Percentiles rank a stretch among this genome's conserved stretches.
Evolutionary conservation across 192 early-diverging fungal species (phyloP).

Genomic region (Pilobolus umbonatus): DNA sequence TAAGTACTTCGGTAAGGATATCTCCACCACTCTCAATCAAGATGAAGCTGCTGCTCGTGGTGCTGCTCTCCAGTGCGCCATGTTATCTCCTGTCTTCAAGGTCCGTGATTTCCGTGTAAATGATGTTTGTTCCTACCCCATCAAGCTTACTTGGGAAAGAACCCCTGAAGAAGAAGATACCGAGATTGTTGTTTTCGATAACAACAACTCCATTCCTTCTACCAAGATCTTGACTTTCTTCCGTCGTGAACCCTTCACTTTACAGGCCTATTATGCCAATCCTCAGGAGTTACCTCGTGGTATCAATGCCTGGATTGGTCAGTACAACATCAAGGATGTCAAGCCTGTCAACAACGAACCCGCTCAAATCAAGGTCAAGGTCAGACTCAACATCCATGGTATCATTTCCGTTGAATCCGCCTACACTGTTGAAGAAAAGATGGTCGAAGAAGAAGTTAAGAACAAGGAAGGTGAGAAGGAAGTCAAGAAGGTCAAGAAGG

Average conservation of each 20-base stretch:
- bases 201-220: constrained; percentile 82
- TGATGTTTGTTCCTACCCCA: constrained; percentile 86
- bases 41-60: constrained; percentile 97
- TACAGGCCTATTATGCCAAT: constrained; percentile 76
- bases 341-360: constrained; percentile 58
- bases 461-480: constrained; percentile 59
- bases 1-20: constrained; percentile 84
- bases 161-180: constrained; percentile 72
- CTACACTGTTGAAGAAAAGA: constrained; percentile 83
- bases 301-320: constrained; percentile 76
- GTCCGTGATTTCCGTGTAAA: constrained; percentile 94
- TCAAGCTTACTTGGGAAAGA: constrained; percentile 85
- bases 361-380: constrained; percentile 89
- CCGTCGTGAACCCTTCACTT: constrained; percentile 77
- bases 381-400: constrained; percentile 81
- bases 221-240: constrained; percentile 91
- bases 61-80: constrained; percentile 94
- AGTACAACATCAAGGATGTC: constrained; percentile 84
- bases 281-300: constrained; percentile 70
- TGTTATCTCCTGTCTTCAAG: constrained; percentile 94
- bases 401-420: constrained; percentile 77
- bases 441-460: constrained; percentile 74
- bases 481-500: constrained; percentile 86
- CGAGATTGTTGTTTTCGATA: constrained; percentile 81
- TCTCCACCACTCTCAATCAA: constrained; percentile 93